Evolutionary conservation across 2,329 filamentous ascomycete species (phyloP).

Genomic region (Lasiodiplodia theobromae): DNA sequence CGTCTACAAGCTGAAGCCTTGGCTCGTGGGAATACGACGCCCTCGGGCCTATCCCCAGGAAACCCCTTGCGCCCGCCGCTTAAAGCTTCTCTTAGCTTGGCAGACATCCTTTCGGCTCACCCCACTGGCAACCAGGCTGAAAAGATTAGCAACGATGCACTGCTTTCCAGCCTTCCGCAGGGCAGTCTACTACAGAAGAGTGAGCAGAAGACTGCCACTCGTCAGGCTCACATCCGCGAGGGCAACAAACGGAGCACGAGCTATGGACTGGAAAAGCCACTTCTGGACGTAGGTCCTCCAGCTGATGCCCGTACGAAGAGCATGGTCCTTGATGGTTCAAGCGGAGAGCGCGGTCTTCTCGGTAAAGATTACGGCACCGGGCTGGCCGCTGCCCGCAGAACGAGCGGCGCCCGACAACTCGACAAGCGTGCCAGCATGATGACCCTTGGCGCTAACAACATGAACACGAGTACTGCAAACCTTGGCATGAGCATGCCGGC

Average conservation of each 20-base stretch:
- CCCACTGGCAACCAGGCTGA: slow-evolving; percentile 50
- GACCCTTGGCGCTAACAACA: slow-evolving; percentile 10
- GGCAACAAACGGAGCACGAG: slow-evolving; percentile 43
- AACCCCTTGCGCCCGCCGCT: slow-evolving; percentile 44
- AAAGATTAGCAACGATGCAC: slow-evolving; percentile 45
- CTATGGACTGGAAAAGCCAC: slow-evolving; percentile 40
- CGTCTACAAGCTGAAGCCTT: slow-evolving; percentile 72
- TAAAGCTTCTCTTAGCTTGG: slow-evolving; percentile 61
- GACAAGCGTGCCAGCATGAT: slow-evolving; percentile 17
- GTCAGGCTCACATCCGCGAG: slow-evolving; percentile 45
- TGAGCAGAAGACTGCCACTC: slow-evolving; percentile 46
- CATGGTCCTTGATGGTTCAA: slow-evolving; percentile 17
- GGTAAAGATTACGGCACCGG: slow-evolving; percentile 11
- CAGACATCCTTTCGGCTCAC: slow-evolving; percentile 66
- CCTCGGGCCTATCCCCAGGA: slow-evolving; percentile 9
- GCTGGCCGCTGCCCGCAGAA: not conserved
- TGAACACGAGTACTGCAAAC: not conserved
- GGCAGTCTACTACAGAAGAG: slow-evolving; percentile 52
- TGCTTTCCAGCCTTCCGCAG: slow-evolving; percentile 44
- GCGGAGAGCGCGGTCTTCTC: slow-evolving; percentile 11
- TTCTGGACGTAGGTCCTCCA: slow-evolving; percentile 35
- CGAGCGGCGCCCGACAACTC: not conserved
- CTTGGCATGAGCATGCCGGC: not conserved
- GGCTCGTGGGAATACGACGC: slow-evolving; percentile 48
- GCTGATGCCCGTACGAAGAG: slow-evolving; percentile 11